Base-by-base conservation (phyloP, 2,329 filamentous ascomycete species). In the Fusarium stilboides region DNA sequence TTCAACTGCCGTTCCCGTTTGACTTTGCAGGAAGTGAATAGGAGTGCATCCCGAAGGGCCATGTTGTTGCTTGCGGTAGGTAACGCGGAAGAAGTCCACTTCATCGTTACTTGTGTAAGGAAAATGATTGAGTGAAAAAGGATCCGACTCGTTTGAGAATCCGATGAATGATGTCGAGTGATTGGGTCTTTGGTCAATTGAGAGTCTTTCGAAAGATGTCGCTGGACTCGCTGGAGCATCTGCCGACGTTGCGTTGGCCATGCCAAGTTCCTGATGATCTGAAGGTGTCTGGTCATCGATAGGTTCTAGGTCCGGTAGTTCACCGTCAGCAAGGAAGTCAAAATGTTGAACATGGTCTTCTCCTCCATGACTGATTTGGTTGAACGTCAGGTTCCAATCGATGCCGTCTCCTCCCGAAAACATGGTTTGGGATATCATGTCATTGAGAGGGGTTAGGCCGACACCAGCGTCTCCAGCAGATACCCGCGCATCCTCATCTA, bases 71-170 rank as follows among this genome's bases (percentile, higher is more conserved):
- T 37, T 15, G 2, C 55, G 55, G 10, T 58, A 58, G 2, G 55
- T 9, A 10, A 58, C 55, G 8, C 55, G 55, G 24, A 43, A 58
- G 15, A 58, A 58, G 5, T 58, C 55, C 5, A 58, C 55, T 17
- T 58, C 55, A 8, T 58, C 55, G 13, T 40, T 43, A 5, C 33
- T 56, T 0, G 55, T 56, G 1, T 58, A 58, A 6, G 55, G 55
- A 0, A 58, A 58, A 14, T 56, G 31, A 1, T 44, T 12, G 0
- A 58, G 50, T 8, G 55, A 58, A 10, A 58, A 58, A 0, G 55
- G 55, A 3, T 58, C 55, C 0, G 55, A 58, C 1, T 58, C 55
- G 13, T 58, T 58, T 0, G 55, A 58, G 0, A 58, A 58, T 0
- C 55, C 55, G 2, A 58, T 58, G 1, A 58, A 40, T 2, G 55